Conservation (phyloP, 129 eudicot species). For the Chrysanthemum lavandulifolium region DNA sequence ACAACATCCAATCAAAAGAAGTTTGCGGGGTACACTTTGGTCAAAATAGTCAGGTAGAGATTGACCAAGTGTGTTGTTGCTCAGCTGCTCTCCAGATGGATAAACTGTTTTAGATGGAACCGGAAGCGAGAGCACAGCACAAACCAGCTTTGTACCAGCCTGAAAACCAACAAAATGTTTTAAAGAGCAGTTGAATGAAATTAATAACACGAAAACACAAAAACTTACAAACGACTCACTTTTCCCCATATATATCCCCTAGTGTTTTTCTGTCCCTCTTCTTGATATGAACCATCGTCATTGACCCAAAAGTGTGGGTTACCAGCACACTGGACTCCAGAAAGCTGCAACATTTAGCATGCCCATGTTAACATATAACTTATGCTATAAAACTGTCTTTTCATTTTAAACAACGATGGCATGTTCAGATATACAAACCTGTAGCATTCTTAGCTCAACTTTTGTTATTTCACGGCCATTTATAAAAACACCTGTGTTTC, state of each 20-base stretch:
- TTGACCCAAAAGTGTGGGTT: slow-evolving; percentile 99
- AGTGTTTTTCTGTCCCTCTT: slow-evolving; percentile 97
- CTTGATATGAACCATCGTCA: slow-evolving; percentile 98
- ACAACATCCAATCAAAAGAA: slow-evolving; percentile 80
- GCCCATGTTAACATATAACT: background rate
- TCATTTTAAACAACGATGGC: background rate
- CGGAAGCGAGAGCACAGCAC: slow-evolving; percentile 92
- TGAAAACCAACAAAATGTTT: slow-evolving; percentile 28
- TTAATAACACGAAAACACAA: background rate
- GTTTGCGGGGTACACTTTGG: slow-evolving; percentile 58
- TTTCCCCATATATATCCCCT: slow-evolving; percentile 99
- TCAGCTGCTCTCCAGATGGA: slow-evolving; percentile 64
- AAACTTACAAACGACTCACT: slow-evolving; percentile 39
- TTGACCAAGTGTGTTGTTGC: slow-evolving; percentile 43
- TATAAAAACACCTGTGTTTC: slow-evolving; percentile 88
- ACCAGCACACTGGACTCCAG: slow-evolving; percentile 99
- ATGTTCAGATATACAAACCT: slow-evolving; percentile 48
- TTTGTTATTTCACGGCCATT: slow-evolving; percentile 98
- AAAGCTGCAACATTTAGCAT: slow-evolving; percentile 51
- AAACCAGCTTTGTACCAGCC: slow-evolving; percentile 95
- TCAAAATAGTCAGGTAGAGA: slow-evolving; percentile 67
- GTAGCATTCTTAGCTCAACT: slow-evolving; percentile 91
- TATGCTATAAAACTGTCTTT: background rate
- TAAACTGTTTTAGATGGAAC: slow-evolving; percentile 71
- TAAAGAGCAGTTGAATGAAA: slow-evolving; percentile 11